A percentile compares a stretch with the other conserved stretches of the same genome.
These are phyloP conservation scores for Melanomma pulvis-pyrius DNA, from an alignment of 495 filamentous ascomycete genomes.

Conservation along the genomic window DNA sequence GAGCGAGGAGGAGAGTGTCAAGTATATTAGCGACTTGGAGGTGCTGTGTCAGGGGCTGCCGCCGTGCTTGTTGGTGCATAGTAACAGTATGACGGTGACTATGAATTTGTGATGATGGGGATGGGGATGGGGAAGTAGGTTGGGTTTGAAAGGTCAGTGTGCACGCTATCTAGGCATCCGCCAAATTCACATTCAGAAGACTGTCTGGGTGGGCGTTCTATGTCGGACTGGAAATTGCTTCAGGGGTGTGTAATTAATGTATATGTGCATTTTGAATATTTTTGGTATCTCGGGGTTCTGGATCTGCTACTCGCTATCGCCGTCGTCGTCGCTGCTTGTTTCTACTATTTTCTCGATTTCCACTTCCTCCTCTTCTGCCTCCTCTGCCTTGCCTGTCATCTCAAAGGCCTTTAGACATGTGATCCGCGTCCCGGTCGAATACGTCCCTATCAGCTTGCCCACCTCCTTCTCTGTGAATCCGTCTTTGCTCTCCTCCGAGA, in stretches of 20 bases:
- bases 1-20: conserved; percentile 67
- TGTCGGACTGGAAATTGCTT: background rate
- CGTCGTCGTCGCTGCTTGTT: conserved; percentile 48
- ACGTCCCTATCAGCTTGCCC: conserved; percentile 73
- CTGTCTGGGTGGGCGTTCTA: no score
- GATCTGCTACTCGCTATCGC: conserved; percentile 18
- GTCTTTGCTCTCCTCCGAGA: conserved; percentile 33
- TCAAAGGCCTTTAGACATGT: conserved; percentile 86
- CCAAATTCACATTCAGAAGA: no score
- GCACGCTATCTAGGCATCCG: no score
- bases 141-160: background rate
- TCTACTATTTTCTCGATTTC: conserved; percentile 52
- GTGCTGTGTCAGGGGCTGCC: conserved; percentile 69
- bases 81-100: conserved; percentile 89
- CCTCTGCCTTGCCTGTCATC: conserved; percentile 65
- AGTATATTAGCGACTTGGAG: conserved; percentile 77
- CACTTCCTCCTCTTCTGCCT: conserved; percentile 54
- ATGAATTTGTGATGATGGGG: conserved; percentile 63
- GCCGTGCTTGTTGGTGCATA: conserved; percentile 77
- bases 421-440: conserved; percentile 84
- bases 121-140: no score
- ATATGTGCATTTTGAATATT: background rate
- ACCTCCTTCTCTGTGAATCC: conserved; percentile 53
- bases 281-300: background rate
- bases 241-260: background rate